Conservation (phyloP, 2,329 filamentous ascomycete genomes). For the Cercospora citrullina region DNA sequence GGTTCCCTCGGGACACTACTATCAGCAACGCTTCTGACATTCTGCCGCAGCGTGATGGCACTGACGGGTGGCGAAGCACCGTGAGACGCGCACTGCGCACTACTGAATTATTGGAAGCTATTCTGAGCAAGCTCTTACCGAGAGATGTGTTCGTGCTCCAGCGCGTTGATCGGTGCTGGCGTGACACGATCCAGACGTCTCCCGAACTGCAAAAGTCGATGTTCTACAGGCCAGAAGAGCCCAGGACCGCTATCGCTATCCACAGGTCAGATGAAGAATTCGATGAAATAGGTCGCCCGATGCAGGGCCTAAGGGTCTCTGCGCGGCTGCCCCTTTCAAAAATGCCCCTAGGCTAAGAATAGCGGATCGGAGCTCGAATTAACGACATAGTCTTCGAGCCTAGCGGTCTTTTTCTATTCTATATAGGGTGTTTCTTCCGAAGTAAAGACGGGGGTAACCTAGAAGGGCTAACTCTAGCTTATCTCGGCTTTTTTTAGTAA, state of each 20-base stretch:
- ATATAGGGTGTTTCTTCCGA: too few relatives aligned
- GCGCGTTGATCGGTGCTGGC: neutral
- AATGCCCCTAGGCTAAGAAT: neutral
- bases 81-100: neutral
- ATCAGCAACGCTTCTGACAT: neutral
- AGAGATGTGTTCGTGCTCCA: neutral
- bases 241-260: neutral
- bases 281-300: neutral
- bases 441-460: too few relatives aligned
- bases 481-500: too few relatives aligned
- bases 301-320: neutral
- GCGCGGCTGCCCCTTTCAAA: neutral
- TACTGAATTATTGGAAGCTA: conserved; percentile 1
- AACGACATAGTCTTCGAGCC: neutral
- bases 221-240: conserved; percentile 2
- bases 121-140: neutral
- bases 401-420: neutral
- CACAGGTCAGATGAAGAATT: neutral
- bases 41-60: neutral
- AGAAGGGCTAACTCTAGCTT: too few relatives aligned
- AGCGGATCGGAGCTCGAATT: neutral
- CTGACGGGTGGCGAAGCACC: neutral
- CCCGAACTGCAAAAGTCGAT: neutral
- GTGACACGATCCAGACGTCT: neutral
- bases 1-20: neutral